Evolutionary conservation across 805 yeast genomes (phyloP), one percentile per base, ranked within the genome.

Genomic region (Saccharomyces cerevisiae): DNA sequence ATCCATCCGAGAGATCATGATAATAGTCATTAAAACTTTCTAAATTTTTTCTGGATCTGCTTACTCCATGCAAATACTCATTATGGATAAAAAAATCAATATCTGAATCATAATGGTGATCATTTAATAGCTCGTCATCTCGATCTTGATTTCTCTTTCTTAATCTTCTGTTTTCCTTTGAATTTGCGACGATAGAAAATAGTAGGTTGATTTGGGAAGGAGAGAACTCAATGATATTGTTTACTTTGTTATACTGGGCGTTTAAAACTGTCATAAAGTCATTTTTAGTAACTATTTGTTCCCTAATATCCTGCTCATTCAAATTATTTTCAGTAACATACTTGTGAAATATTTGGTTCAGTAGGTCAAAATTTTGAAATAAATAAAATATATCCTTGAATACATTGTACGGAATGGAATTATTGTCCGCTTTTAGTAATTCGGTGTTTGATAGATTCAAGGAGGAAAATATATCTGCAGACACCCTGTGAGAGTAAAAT

Each of bases 161-260:
- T 47, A 41, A 60, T 49, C 53, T 56, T 41, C 59, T 59, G 48
- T 61, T 61, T 41, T 61, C 51, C 58, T 72, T 73, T 28, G 70
- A 71, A 55, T 72, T 70, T 1, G 69, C 66, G 4, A 68, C 72
- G 32, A 70, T 68, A 0, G 71, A 65, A 57, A 74, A 74, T 50
- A 74, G 57, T 21, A 74, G 54, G 51, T 71, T 67, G 8, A 74
- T 72, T 55, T 74, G 77, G 2, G 75, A 68, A 1, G 76, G 76
- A 0, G 77, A 72, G 48, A 74, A 74, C 26, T 68, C 68, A n/a
- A 62, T 60, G 41, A 74, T 67, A 56, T 74, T 74, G 55, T 73
- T 74, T 8, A 73, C 71, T 55, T 73, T 74, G 49, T 73, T 70
- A 54, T 70, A 73, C 53, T 73, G 73, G 21, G 67, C 58, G 49